These are phyloP conservation scores for Tulasnella sp. DNA, from an alignment of 768 basidiomycete species.

Conservation along the genomic window DNA sequence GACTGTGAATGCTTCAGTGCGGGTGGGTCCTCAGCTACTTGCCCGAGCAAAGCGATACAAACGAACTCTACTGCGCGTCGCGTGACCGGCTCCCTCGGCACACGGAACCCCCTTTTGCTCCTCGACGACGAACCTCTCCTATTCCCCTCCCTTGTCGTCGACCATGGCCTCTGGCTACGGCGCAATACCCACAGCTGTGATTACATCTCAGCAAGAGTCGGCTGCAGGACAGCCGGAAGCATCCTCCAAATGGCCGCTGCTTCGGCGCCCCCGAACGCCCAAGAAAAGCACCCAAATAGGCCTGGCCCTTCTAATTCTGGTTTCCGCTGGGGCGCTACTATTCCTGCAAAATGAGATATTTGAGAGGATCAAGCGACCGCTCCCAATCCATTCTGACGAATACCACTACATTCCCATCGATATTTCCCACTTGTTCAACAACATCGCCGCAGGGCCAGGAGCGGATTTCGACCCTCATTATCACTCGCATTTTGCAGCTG, in stretches of 20 bases:
- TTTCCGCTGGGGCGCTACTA: background rate
- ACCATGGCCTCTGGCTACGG: constrained; percentile 18
- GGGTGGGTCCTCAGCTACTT: too few relatives aligned
- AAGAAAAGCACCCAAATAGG: background rate
- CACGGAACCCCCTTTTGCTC: background rate
- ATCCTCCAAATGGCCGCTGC: background rate
- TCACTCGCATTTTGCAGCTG: constrained; percentile 28
- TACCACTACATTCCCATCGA: constrained; percentile 35
- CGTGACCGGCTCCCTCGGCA: background rate
- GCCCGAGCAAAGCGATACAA: background rate
- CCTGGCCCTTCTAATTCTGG: background rate
- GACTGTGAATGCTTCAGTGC: too few relatives aligned
- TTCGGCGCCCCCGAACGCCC: background rate
- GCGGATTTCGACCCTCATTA: constrained; percentile 37
- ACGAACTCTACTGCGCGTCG: background rate
- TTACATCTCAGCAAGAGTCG: background rate
- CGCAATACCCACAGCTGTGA: constrained; percentile 7
- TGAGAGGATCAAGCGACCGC: background rate
- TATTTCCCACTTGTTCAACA: constrained; percentile 36
- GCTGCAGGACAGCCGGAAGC: constrained; percentile 3
- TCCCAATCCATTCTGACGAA: background rate
- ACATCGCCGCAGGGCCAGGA: constrained; percentile 35
- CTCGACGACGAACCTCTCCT: background rate
- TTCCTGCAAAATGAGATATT: background rate
- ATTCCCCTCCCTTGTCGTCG: background rate